A percentile compares a stretch with the other conserved stretches of the same genome.
Conservation (phyloP, 495 filamentous ascomycete species). For the Daldinia decipiens region DNA sequence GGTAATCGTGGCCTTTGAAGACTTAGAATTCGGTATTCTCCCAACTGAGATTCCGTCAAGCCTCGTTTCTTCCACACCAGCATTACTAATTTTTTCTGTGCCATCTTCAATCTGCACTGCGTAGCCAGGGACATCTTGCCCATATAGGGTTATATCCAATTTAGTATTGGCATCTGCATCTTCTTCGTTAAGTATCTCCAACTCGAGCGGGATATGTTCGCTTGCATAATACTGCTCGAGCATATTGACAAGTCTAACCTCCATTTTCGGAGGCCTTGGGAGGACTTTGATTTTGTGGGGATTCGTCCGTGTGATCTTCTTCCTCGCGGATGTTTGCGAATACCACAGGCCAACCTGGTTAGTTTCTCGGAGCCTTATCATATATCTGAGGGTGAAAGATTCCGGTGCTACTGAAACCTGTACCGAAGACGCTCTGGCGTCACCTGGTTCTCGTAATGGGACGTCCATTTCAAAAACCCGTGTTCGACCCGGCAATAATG, state of each 20-base stretch:
- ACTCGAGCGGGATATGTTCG: conserved; percentile 72
- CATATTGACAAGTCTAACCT: conserved; percentile 70
- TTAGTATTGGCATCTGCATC: conserved; percentile 77
- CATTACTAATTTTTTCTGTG: conserved; percentile 41
- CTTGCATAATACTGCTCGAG: conserved; percentile 82
- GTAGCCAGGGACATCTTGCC: conserved; percentile 64
- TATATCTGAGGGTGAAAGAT: conserved; percentile 74
- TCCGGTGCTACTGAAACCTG: conserved; percentile 70
- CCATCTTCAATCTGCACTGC: conserved; percentile 55
- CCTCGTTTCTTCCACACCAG: conserved; percentile 49
- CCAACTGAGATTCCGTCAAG: conserved; percentile 51
- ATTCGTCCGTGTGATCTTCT: conserved; percentile 59
- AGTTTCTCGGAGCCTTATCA: conserved; percentile 62
- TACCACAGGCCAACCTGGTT: conserved; percentile 64
- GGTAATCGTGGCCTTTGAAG: conserved; percentile 52
- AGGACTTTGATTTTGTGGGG: conserved; percentile 71
- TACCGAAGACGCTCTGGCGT: conserved; percentile 72
- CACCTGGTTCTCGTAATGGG: conserved; percentile 82
- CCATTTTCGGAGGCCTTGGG: conserved; percentile 92
- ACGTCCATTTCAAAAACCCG: conserved; percentile 77
- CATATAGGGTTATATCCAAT: conserved; percentile 73
- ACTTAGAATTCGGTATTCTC: conserved; percentile 61
- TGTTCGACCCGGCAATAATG: conserved; percentile 71
- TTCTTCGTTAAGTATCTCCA: conserved; percentile 84
- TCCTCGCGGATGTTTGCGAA: conserved; percentile 58